A percentile compares a stretch with the other conserved stretches of the same genome.
Evolutionary conservation across 768 basidiomycete genomes (phyloP).

Genomic region (Mycena amicta): DNA sequence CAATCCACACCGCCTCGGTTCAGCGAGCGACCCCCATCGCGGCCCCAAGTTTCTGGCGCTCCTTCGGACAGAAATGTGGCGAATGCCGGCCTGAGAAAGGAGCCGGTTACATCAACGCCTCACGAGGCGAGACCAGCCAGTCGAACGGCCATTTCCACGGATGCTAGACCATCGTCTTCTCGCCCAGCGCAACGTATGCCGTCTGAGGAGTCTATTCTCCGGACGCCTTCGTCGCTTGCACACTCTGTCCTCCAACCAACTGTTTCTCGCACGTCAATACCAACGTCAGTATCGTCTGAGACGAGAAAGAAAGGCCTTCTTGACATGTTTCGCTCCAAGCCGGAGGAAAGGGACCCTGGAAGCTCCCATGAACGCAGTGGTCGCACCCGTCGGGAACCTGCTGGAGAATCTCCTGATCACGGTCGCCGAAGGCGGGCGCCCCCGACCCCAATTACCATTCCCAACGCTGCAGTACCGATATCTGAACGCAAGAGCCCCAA

Average conservation of each 20-base stretch:
- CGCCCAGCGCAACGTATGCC: conserved; percentile 29
- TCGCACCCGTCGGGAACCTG: conserved; percentile 22
- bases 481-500: conserved; percentile 42
- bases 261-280: conserved; percentile 40
- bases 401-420: conserved; percentile 13
- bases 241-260: conserved; percentile 48
- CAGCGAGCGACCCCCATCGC: not conserved
- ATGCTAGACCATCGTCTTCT: conserved; percentile 1
- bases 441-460: conserved; percentile 18
- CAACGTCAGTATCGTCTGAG: conserved; percentile 41
- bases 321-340: conserved; percentile 32
- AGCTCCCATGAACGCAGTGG: conserved; percentile 3
- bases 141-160: not conserved
- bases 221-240: conserved; percentile 68
- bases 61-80: not conserved
- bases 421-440: conserved; percentile 20
- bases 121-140: not conserved
- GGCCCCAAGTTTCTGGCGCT: not conserved
- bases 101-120: not conserved
- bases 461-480: conserved; percentile 37
- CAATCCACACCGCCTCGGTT: not conserved
- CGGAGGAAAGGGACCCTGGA: not conserved
- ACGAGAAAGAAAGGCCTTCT: conserved; percentile 37
- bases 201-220: conserved; percentile 56
- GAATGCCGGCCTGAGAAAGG: not conserved